These are phyloP conservation scores for Penicillium expansum DNA, from an alignment of 2,329 filamentous ascomycete genomes.

Conservation along the genomic window DNA sequence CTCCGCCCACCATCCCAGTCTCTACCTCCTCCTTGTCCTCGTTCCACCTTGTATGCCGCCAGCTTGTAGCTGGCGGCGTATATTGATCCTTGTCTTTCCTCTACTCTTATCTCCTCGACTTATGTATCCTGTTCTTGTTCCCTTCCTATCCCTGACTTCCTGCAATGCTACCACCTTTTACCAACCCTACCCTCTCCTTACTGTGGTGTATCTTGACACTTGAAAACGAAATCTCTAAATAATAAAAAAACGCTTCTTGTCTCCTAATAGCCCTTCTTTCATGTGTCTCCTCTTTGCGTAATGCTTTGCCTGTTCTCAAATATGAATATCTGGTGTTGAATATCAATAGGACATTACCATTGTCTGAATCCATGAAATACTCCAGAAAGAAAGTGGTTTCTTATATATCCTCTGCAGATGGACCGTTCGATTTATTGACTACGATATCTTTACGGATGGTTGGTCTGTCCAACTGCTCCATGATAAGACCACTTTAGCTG, in stretches of 20 bases:
- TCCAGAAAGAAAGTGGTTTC: neutral
- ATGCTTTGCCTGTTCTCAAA: neutral
- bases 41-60: slow-evolving; percentile 1
- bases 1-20: slow-evolving; percentile 3
- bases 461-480: neutral
- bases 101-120: slow-evolving; percentile 2
- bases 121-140: neutral
- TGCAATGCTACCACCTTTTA: slow-evolving; percentile 5
- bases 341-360: neutral
- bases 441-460: no score
- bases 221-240: slow-evolving; percentile 4
- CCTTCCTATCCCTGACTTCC: slow-evolving; percentile 1
- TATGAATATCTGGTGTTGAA: neutral
- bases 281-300: neutral
- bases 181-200: slow-evolving; percentile 1
- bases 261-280: neutral
- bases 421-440: neutral
- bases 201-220: slow-evolving; percentile 5
- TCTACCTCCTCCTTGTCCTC: slow-evolving; percentile 3
- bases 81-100: slow-evolving; percentile 8
- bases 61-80: neutral
- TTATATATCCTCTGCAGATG: neutral
- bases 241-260: slow-evolving; percentile 6
- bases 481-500: neutral
- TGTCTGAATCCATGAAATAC: neutral